phyloP scores from a whole-genome alignment of 164 flowering plant species.

The Tetracentron sinense region DNA sequence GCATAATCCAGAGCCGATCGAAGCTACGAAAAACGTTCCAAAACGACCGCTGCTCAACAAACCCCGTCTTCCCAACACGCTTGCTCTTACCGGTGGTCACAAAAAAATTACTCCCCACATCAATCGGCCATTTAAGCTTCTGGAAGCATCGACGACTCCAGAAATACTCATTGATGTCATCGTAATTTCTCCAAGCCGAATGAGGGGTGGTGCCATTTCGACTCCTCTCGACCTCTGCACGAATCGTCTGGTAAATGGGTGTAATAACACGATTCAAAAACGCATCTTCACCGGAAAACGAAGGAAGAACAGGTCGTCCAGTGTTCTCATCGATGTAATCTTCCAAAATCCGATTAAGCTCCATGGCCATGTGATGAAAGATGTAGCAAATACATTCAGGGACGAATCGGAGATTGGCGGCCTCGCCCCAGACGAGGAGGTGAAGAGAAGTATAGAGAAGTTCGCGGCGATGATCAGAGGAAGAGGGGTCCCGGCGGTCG shows the following conservation, averaged over 20 bases:
- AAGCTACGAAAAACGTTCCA: conserved; percentile 93
- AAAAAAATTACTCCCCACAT: conserved; percentile 45
- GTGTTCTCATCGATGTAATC: conserved; percentile 62
- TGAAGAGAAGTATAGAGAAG: conserved; percentile 54
- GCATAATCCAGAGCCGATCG: conserved; percentile 83
- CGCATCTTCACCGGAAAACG: conserved; percentile 40
- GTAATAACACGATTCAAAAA: conserved; percentile 51
- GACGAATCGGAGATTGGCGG: conserved; percentile 70
- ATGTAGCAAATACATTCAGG: conserved; percentile 89
- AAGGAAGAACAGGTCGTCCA: conserved; percentile 49
- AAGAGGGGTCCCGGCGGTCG: conserved; percentile 17
- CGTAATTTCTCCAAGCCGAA: conserved; percentile 94
- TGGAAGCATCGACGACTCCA: conserved; percentile 76
- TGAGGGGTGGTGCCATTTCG: conserved; percentile 80
- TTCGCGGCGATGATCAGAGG: conserved; percentile 39
- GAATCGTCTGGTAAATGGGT: conserved; percentile 60
- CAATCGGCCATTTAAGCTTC: conserved; percentile 74
- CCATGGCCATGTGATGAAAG: conserved; percentile 78
- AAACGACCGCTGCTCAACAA: conserved; percentile 90
- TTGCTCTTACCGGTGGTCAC: conserved; percentile 17
- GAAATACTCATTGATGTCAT: conserved; percentile 90
- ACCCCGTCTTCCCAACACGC: conserved; percentile 83
- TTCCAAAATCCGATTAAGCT: conserved; percentile 61
- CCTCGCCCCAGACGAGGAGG: conserved; percentile 88
- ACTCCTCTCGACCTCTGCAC: conserved; percentile 59